Evolutionary conservation across 352 stramenopile species (phyloP), one percentile per base, ranked within the genome.

Genomic region (Aphanomyces euteiches): DNA sequence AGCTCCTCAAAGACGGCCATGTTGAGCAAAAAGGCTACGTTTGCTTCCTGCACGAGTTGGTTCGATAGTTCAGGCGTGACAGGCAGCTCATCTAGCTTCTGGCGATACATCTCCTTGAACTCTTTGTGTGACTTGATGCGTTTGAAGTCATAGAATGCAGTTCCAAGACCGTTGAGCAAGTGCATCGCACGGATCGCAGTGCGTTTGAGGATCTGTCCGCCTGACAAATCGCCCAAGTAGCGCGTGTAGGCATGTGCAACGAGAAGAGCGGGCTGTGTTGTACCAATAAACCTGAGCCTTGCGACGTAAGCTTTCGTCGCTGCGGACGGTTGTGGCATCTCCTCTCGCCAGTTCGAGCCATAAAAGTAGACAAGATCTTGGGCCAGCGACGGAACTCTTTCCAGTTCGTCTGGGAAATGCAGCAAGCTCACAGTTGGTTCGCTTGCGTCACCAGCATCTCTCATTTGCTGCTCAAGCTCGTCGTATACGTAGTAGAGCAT

Each of bases 1-100:
- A 90, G 69, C 72, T 90, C 83, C 68, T 90, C 81, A 80, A 90
- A 90, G 1, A 90, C 61, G n/a, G 80, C 73, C 79, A 90, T 87
- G 67, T 90, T 90, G 19, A 90, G 69, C 17, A 81, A 77, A 72
- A 90, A 90, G 17, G 83, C 83, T 12, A 90, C 74, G 76, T 90
- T 90, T 17, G 83, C 81, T 72, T 90, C 83, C 47, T 75, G 73
- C 3, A 90, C 81, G 2, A 89, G 57, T n/a, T 47, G 38, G 6
- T 74, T 59, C 54, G 83, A 76, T 57, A 81, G 34, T 28, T 81
- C 69, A 4, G 45, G 65, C 10, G 40, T 78, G 38, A 78, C 73
- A 5, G 67, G 19, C 87, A 74, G 37, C 10, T 81, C 38, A 74
- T 90, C 81, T 53, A 90, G 66, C 4, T 68, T 66, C 37, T 58